phyloP scores from a whole-genome alignment of 2,329 filamentous ascomycete species.

The Phaeosphaeria sp. region DNA sequence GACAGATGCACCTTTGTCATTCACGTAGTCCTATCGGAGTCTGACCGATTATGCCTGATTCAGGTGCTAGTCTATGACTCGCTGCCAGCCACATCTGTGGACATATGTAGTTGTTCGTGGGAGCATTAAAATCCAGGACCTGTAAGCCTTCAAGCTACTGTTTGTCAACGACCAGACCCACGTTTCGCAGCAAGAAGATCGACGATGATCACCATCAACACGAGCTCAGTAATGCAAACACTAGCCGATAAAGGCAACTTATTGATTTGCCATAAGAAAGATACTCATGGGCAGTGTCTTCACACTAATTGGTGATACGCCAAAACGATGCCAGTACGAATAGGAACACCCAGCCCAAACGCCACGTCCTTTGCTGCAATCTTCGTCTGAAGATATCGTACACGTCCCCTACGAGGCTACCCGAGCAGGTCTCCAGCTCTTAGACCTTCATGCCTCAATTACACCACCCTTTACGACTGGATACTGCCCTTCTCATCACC shows the following conservation, averaged over 20 bases:
- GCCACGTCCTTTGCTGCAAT: neutral
- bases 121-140: neutral
- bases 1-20: constrained; percentile 11
- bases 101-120: neutral
- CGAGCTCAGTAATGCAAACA: neutral
- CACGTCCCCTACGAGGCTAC: neutral
- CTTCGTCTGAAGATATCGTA: neutral
- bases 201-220: neutral
- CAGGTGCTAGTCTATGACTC: neutral
- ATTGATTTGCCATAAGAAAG: neutral
- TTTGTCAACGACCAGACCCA: neutral
- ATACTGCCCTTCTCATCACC: constrained; percentile 28
- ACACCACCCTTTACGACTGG: constrained; percentile 6
- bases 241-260: neutral
- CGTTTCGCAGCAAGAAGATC: neutral
- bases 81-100: neutral
- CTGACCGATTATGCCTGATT: neutral
- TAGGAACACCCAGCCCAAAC: neutral
- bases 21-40: neutral
- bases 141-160: neutral
- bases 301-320: too few species aligned
- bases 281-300: neutral
- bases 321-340: neutral
- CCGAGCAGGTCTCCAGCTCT: neutral
- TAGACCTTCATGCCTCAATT: neutral